A percentile compares a stretch with the other conserved stretches of the same genome.
phyloP scores from a whole-genome alignment of 2,329 filamentous ascomycete species.

The Aspergillus pseudotamarii region DNA sequence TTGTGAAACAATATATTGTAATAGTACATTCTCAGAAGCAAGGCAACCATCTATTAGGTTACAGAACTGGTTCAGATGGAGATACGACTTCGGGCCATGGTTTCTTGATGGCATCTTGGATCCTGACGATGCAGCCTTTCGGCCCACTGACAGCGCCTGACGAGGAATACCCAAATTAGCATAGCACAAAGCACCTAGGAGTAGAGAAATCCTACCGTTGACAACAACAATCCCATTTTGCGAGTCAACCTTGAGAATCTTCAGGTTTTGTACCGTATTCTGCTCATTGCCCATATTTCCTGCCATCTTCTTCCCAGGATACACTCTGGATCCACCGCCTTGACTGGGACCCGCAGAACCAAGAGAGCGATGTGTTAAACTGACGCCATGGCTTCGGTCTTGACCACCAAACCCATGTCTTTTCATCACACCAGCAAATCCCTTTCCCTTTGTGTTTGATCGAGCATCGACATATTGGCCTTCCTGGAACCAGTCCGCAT shows the following conservation, averaged over 20 bases:
- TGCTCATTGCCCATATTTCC: slow-evolving; percentile 90
- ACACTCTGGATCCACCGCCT: slow-evolving; percentile 86
- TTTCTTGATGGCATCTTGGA: slow-evolving; percentile 93
- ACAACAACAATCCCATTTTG: slow-evolving; percentile 87
- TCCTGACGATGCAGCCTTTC: slow-evolving; percentile 79
- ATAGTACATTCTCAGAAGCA: slow-evolving; percentile 39
- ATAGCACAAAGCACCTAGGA: neutral
- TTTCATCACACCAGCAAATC: slow-evolving; percentile 98
- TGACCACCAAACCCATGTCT: slow-evolving; percentile 87
- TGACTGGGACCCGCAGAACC: slow-evolving; percentile 88
- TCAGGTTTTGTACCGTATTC: slow-evolving; percentile 88
- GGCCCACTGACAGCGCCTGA: slow-evolving; percentile 77
- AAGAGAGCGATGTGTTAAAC: slow-evolving; percentile 87
- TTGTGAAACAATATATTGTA: slow-evolving; percentile 38
- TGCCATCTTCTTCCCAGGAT: slow-evolving; percentile 97
- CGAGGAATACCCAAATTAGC: slow-evolving; percentile 4
- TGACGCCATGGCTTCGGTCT: slow-evolving; percentile 91
- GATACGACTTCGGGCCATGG: slow-evolving; percentile 61
- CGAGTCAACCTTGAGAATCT: slow-evolving; percentile 83
- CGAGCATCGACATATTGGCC: slow-evolving; percentile 90
- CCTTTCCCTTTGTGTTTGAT: slow-evolving; percentile 80
- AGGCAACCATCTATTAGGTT: slow-evolving; percentile 11
- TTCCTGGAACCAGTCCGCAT: slow-evolving; percentile 86
- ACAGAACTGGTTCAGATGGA: slow-evolving; percentile 20
- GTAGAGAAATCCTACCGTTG: slow-evolving; percentile 60